These are phyloP conservation scores for Agaricales sp. DNA, from an alignment of 1,284 basidiomycete species.

Conservation along the genomic window DNA sequence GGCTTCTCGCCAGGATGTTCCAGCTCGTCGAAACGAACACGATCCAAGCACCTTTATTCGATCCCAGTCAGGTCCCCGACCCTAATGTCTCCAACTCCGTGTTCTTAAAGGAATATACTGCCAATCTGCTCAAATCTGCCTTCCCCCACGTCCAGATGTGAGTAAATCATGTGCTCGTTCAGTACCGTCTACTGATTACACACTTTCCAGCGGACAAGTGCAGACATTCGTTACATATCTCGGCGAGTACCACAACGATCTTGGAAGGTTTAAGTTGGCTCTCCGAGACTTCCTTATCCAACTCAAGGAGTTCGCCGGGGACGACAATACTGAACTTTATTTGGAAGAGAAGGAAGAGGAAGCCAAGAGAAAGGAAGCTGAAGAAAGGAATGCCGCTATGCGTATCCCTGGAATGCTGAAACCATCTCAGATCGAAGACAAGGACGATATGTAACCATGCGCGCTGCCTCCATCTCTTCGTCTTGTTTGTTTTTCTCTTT, in stretches of 20 bases:
- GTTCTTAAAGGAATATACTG: conserved; percentile 85
- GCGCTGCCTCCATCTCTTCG: neutral
- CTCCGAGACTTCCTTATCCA: conserved; percentile 88
- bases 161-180: conserved; percentile 20
- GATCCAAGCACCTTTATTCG: conserved; percentile 82
- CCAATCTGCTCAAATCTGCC: conserved; percentile 76
- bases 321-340: conserved; percentile 78
- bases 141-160: conserved; percentile 87
- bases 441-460: conserved; percentile 31
- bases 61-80: conserved; percentile 67
- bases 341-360: conserved; percentile 95
- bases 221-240: conserved; percentile 74
- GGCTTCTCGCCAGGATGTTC: conserved; percentile 90
- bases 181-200: conserved; percentile 8
- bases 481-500: neutral
- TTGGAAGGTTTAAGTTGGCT: conserved; percentile 91
- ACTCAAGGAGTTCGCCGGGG: conserved; percentile 86
- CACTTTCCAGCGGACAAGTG: conserved; percentile 53
- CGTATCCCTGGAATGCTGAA: conserved; percentile 97
- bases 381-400: conserved; percentile 61
- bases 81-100: conserved; percentile 72
- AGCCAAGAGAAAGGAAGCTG: conserved; percentile 39
- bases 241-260: conserved; percentile 82
- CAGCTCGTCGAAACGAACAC: conserved; percentile 82
- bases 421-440: conserved; percentile 88